Percentiles rank a stretch among this genome's conserved stretches.
Evolutionary conservation across 352 stramenopile species (phyloP).

Genomic region (Blastocystis sp.): DNA sequence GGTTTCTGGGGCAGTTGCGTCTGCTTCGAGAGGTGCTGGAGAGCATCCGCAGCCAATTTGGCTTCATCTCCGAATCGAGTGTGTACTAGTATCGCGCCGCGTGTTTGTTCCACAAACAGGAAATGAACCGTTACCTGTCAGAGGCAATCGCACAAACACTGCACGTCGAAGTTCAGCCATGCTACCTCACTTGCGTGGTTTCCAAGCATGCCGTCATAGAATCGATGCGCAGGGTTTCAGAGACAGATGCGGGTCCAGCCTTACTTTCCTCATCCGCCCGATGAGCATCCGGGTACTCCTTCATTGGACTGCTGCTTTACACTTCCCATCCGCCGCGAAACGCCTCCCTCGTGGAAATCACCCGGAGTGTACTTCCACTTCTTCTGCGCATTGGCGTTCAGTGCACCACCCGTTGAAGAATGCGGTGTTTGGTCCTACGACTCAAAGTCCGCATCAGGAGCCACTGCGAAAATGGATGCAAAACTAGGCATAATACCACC

Average conservation of each 20-base stretch:
- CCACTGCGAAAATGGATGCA: slow-evolving; percentile 27
- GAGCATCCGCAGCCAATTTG: background rate
- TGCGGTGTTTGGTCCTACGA: slow-evolving; percentile 14
- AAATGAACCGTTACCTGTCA: background rate
- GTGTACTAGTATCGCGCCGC: slow-evolving; percentile 4
- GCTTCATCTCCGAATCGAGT: background rate
- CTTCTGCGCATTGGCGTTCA: background rate
- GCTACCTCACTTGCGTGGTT: slow-evolving; percentile 32
- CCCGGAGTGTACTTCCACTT: slow-evolving; percentile 21
- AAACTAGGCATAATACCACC: slow-evolving; percentile 8
- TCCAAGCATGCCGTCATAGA: slow-evolving; percentile 40
- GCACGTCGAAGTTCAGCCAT: background rate
- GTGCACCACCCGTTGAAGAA: slow-evolving; percentile 4
- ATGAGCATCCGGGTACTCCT: slow-evolving; percentile 4
- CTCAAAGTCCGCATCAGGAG: background rate
- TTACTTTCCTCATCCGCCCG: slow-evolving; percentile 65
- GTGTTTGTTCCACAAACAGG: slow-evolving; percentile 27
- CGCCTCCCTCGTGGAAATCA: slow-evolving; percentile 3
- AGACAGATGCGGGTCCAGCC: background rate
- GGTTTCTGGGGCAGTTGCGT: background rate
- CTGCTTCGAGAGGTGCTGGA: background rate
- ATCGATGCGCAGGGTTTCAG: background rate
- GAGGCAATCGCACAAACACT: background rate
- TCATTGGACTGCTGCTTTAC: slow-evolving; percentile 25
- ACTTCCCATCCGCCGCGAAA: slow-evolving; percentile 4